Percentiles rank a stretch among this genome's conserved stretches.
phyloP scores from a whole-genome alignment of 495 filamentous ascomycete genomes.

The Penicillium subrubescens region DNA sequence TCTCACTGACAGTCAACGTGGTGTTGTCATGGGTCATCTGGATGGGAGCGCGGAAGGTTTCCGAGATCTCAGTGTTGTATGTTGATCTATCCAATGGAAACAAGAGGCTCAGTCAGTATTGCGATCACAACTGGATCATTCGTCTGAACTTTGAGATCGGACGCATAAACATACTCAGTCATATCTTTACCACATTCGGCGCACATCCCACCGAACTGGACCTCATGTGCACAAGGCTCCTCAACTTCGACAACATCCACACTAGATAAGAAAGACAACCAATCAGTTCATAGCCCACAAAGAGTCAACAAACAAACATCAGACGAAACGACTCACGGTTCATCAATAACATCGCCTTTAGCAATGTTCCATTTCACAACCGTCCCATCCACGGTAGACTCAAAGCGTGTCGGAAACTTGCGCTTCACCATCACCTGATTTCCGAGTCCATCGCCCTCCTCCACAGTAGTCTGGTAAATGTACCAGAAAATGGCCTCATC shows the following conservation, averaged over 20 bases:
- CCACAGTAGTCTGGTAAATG: slow-evolving; percentile 73
- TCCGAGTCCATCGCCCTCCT: slow-evolving; percentile 71
- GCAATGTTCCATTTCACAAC: slow-evolving; percentile 74
- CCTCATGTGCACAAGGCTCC: slow-evolving; percentile 86
- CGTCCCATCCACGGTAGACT: slow-evolving; percentile 78
- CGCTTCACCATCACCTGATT: slow-evolving; percentile 68
- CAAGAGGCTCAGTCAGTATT: neutral
- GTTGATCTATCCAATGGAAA: slow-evolving; percentile 40
- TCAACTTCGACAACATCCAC: slow-evolving; percentile 74
- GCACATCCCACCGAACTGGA: slow-evolving; percentile 90
- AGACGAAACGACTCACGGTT: slow-evolving; percentile 35
- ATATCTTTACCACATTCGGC: slow-evolving; percentile 95
- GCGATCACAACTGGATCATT: neutral
- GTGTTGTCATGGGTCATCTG: slow-evolving; percentile 92
- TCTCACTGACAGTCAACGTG: slow-evolving; percentile 68
- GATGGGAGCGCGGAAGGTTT: slow-evolving; percentile 81
- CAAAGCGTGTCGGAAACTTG: slow-evolving; percentile 73
- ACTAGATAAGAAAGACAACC: slow-evolving; percentile 25
- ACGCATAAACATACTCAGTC: slow-evolving; percentile 63
- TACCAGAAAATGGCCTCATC: slow-evolving; percentile 81
- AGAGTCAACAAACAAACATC: neutral
- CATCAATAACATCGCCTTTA: slow-evolving; percentile 68
- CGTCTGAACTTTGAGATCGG: neutral
- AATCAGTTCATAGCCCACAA: slow-evolving; percentile 17
- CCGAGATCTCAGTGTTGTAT: slow-evolving; percentile 59